A percentile compares a stretch with the other conserved stretches of the same genome.
Conservation (phyloP, 106 monocot species). For the Dioscorea alata region DNA sequence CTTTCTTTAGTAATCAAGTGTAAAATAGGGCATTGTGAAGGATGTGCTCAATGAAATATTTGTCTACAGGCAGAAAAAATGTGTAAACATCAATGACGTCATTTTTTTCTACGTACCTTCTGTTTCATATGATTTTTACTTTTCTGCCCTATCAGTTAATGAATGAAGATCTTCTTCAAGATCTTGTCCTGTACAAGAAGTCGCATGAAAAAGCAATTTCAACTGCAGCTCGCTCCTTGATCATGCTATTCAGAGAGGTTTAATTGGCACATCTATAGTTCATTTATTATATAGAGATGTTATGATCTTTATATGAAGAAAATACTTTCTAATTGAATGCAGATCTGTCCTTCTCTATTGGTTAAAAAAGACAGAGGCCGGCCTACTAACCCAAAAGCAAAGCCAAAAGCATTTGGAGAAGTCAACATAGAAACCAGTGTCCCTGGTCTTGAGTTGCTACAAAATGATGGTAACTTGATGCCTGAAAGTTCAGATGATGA, state of each 20-base stretch:
- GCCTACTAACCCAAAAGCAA: conserved; percentile 76
- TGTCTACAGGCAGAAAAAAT: too few relatives aligned
- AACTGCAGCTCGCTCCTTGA: conserved; percentile 85
- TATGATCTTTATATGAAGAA: neutral
- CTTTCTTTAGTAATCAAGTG: too few relatives aligned
- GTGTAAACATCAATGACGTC: too few relatives aligned
- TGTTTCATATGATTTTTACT: neutral
- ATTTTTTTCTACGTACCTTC: too few relatives aligned
- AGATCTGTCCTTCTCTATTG: conserved; percentile 91
- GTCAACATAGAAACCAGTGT: conserved; percentile 58
- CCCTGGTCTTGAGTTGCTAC: conserved; percentile 70
- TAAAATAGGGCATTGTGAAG: too few relatives aligned
- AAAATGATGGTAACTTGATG: conserved; percentile 29
- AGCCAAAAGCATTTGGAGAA: conserved; percentile 96
- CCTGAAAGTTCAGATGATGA: conserved; percentile 26
- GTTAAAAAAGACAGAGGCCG: conserved; percentile 95
- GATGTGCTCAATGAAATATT: too few relatives aligned
- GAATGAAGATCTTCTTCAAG: conserved; percentile 98
- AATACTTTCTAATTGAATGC: conserved; percentile 5
- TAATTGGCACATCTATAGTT: neutral
- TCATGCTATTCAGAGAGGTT: conserved; percentile 93
- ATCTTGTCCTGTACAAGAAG: conserved; percentile 91
- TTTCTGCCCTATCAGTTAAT: conserved; percentile 48
- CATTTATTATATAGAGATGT: conserved; percentile 3
- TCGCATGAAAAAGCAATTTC: conserved; percentile 96